These are phyloP conservation scores for Termitomyces sp. DNA, from an alignment of 768 basidiomycete species.

Conservation along the genomic window DNA sequence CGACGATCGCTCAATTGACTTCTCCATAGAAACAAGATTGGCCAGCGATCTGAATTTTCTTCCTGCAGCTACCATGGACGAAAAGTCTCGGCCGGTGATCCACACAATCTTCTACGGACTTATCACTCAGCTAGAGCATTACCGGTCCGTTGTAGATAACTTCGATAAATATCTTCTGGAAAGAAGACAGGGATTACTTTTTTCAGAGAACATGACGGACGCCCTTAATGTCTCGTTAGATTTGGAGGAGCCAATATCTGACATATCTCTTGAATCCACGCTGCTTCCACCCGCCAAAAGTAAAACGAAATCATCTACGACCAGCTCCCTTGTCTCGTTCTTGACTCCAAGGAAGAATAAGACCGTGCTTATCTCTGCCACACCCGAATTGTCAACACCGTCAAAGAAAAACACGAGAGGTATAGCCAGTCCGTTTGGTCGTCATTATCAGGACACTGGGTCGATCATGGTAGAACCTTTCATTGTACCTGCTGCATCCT, in stretches of 20 bases:
- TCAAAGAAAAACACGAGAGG: conserved; percentile 35
- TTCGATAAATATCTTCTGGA: conserved; percentile 86
- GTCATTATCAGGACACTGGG: conserved; percentile 78
- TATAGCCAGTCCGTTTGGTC: conserved; percentile 73
- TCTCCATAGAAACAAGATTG: conserved; percentile 60
- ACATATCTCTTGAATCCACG: conserved; percentile 21
- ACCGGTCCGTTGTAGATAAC: conserved; percentile 64
- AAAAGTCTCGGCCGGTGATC: conserved; percentile 69
- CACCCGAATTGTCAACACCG: conserved; percentile 40
- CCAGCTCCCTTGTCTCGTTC: conserved; percentile 68
- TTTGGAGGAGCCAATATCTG: conserved; percentile 34
- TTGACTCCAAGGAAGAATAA: conserved; percentile 73
- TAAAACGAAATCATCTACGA: conserved; percentile 47
- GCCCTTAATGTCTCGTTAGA: conserved; percentile 75
- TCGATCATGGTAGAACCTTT: conserved; percentile 69
- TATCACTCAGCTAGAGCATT: conserved; percentile 74
- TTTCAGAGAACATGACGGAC: conserved; percentile 88
- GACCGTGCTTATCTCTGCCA: conserved; percentile 24
- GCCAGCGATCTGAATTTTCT: conserved; percentile 49
- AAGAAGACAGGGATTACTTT: conserved; percentile 82
- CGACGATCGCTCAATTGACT: conserved; percentile 82
- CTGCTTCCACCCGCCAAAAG: conserved; percentile 35
- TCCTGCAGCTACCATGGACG: conserved; percentile 66
- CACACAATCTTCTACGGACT: conserved; percentile 79
- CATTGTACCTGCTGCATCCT: conserved; percentile 50